Evolutionary conservation across 2,329 filamentous ascomycete genomes (phyloP).

Genomic region (Arthroderma sp.): DNA sequence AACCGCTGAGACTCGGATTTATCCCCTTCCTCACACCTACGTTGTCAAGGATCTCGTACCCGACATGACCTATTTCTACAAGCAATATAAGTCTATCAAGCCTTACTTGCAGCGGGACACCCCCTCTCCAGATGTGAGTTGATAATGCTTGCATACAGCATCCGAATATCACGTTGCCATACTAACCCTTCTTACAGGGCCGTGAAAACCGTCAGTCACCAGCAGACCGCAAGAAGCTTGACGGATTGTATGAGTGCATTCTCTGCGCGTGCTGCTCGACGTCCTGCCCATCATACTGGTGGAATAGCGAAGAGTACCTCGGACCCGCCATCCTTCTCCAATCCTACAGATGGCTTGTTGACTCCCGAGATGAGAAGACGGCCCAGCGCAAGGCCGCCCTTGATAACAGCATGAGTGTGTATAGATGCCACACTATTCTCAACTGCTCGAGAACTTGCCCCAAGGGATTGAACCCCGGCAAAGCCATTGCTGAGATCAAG

Average conservation of each 20-base stretch:
- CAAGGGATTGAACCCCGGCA: slow-evolving; percentile 92
- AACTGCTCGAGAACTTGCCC: slow-evolving; percentile 97
- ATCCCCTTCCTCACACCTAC: slow-evolving; percentile 96
- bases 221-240: slow-evolving; percentile 88
- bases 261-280: slow-evolving; percentile 98
- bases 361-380: slow-evolving; percentile 84
- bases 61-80: slow-evolving; percentile 97
- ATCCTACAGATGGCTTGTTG: slow-evolving; percentile 93
- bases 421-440: slow-evolving; percentile 97
- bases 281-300: slow-evolving; percentile 99
- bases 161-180: slow-evolving; percentile 9
- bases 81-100: slow-evolving; percentile 99
- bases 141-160: background rate
- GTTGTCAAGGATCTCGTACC: slow-evolving; percentile 98
- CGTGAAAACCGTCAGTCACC: slow-evolving; percentile 85
- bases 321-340: slow-evolving; percentile 93
- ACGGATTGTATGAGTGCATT: slow-evolving; percentile 98
- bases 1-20: slow-evolving; percentile 75
- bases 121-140: slow-evolving; percentile 64
- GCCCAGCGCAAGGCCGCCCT: slow-evolving; percentile 77
- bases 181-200: slow-evolving; percentile 43
- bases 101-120: slow-evolving; percentile 91
- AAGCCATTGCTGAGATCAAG: slow-evolving; percentile 96
- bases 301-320: slow-evolving; percentile 98
- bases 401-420: slow-evolving; percentile 98